Evolutionary conservation across 2,329 filamentous ascomycete genomes (phyloP).

Genomic region (Xylaria sp.): DNA sequence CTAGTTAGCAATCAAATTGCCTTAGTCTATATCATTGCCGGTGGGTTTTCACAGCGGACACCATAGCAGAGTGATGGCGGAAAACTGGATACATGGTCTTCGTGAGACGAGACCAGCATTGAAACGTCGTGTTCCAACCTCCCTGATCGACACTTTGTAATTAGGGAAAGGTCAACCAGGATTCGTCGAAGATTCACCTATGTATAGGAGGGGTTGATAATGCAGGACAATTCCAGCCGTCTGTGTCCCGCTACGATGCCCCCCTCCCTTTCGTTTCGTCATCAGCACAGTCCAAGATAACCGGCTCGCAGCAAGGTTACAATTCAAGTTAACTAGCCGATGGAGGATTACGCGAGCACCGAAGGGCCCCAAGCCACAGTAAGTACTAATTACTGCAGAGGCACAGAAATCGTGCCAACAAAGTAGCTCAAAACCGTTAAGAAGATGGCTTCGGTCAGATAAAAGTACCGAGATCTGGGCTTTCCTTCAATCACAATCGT

Average conservation of each 20-base stretch:
- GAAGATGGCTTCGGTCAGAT: not conserved
- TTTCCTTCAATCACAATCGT: too few relatives aligned
- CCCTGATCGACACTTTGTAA: not conserved
- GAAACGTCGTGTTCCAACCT: too few relatives aligned
- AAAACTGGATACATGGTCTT: too few relatives aligned
- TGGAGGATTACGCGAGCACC: not conserved
- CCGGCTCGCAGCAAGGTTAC: not conserved
- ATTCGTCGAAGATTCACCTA: not conserved
- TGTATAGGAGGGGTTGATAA: not conserved
- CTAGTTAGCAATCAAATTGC: too few relatives aligned
- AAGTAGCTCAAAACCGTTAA: not conserved
- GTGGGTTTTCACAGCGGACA: too few relatives aligned
- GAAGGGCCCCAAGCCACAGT: not conserved
- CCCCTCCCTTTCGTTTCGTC: not conserved
- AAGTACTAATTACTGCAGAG: not conserved
- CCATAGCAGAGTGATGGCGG: too few relatives aligned
- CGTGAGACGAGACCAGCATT: too few relatives aligned
- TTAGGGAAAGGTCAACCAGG: not conserved
- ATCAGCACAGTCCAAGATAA: not conserved
- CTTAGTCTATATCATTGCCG: too few relatives aligned
- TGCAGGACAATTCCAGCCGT: not conserved
- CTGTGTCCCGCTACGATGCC: not conserved
- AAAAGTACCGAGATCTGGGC: too few relatives aligned
- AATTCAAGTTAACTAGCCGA: not conserved
- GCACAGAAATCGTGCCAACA: not conserved